phyloP scores from a whole-genome alignment of 2,329 filamentous ascomycete species.

The Escovopsis sp. region DNA sequence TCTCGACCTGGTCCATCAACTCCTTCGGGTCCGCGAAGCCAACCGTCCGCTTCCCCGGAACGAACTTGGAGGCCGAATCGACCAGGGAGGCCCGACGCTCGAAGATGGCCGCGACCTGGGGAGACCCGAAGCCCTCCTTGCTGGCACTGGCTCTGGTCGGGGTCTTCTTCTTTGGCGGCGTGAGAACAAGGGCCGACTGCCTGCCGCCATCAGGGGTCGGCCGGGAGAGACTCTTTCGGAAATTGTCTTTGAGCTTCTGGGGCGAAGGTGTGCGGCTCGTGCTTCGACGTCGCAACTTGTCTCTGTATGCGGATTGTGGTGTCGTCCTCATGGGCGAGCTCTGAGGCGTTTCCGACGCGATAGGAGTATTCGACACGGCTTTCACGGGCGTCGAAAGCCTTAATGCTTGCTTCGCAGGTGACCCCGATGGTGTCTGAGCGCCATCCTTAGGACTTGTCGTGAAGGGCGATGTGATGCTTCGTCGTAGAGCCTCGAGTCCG shows the following conservation, averaged over 20 bases:
- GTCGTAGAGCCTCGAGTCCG: constrained; percentile 31
- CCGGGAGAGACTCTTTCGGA: constrained; percentile 31
- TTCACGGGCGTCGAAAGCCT: constrained; percentile 6
- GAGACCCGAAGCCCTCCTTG: constrained; percentile 57
- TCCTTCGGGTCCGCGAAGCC: constrained; percentile 50
- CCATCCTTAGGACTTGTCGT: constrained; percentile 6
- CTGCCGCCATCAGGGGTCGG: constrained; percentile 37
- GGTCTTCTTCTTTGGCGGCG: constrained; percentile 31
- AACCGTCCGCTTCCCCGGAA: constrained; percentile 36
- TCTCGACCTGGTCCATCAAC: constrained; percentile 47
- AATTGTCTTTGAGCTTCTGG: constrained; percentile 7
- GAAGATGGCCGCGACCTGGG: constrained; percentile 54
- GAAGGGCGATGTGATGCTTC: constrained; percentile 26
- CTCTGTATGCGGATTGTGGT: constrained; percentile 1
- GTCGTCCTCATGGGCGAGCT: constrained; percentile 3
- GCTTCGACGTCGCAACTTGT: neutral
- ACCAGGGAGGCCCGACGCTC: constrained; percentile 58
- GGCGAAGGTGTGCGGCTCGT: constrained; percentile 11
- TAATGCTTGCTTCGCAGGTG: constrained; percentile 6
- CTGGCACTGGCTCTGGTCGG: constrained; percentile 41
- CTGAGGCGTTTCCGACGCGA: neutral
- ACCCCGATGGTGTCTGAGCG: constrained; percentile 11
- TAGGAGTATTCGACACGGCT: neutral
- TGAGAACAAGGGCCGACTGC: constrained; percentile 49
- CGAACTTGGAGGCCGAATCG: constrained; percentile 47